Base-by-base conservation (phyloP, 75 land plant species). In the Cryptomeria japonica region DNA sequence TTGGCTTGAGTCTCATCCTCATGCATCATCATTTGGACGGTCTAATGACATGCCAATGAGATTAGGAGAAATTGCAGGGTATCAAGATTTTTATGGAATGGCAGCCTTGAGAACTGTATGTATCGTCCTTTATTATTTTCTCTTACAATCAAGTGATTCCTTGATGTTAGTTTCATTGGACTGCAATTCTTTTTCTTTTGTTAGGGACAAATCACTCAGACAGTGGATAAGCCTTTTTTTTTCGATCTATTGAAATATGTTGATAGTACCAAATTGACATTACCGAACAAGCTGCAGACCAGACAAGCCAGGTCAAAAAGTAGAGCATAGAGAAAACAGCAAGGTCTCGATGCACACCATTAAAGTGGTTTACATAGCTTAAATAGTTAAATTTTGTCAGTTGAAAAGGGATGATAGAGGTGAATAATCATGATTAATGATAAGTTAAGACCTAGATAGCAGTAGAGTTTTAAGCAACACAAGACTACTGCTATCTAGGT, bases 61-160 rank as follows among this genome's bases (percentile, higher is more conserved):
- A 44, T 86, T 94, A 32, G 86, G 86, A 61, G 94, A 92, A 28
- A 89, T 93, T 55, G 92, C 92, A 12, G 85, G 89, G 1, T 94
- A 94, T 58, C 95, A 92, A 87, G 89, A 93, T 4, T 84, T 31
- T 36, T 91, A 94, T 88, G 94, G 97, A 80, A n/a, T 92, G 88
- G 77, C 86, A 77, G 93, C 94, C 68, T 44, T 96, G 70, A 96
- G 93, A 90, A 84, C 87, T 72, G 96, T 94, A 89, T 61, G 88
- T 82, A 42, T 82, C 46, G 13, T 25, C 13, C 49, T 82, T 42
- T 82, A 46, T 44, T 82, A 47, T 80, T 44, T 28, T 12, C 41
- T 28, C 49, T 42, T 44, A 28, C 11, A 8, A 12, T 22, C 32
- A 46, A 44, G 14, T 19, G 47, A n/a, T 44, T 82, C 32, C 32